Conservation (phyloP, 192 early-diverging fungal genomes). For the Entomortierella parvispora region DNA sequence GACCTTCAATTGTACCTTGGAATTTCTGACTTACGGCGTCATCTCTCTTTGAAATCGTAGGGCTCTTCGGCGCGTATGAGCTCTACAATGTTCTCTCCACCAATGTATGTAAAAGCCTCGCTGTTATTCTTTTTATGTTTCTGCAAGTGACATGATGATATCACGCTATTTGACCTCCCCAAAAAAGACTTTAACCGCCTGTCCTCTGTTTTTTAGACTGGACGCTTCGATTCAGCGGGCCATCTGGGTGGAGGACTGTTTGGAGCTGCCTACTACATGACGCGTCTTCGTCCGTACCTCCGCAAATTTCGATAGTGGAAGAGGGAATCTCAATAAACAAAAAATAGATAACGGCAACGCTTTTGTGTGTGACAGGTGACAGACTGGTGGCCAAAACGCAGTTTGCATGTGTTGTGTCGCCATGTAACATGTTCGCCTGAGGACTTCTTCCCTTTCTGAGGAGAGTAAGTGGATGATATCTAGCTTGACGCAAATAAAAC, state of each 20-base stretch:
- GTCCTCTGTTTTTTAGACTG: conserved; percentile 26
- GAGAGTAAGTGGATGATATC: too few species aligned
- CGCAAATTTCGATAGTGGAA: conserved; percentile 3
- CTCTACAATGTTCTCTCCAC: conserved; percentile 48
- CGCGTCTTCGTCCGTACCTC: conserved; percentile 43
- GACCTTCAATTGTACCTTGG: neutral
- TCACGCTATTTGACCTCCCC: too few species aligned
- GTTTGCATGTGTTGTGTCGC: too few species aligned
- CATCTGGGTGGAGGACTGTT: conserved; percentile 60
- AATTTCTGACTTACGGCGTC: neutral
- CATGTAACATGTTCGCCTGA: too few species aligned
- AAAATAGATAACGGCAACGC: too few species aligned
- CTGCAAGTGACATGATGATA: too few species aligned
- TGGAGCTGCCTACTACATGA: conserved; percentile 56
- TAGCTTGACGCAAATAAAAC: too few species aligned
- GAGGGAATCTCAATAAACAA: neutral
- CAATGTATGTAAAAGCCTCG: conserved; percentile 45
- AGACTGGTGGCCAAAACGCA: too few species aligned
- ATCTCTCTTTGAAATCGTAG: conserved; percentile 14
- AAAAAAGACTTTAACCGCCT: neutral
- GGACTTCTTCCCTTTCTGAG: too few species aligned
- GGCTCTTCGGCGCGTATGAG: conserved; percentile 62
- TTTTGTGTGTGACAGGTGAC: too few species aligned
- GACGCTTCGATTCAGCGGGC: conserved; percentile 57
- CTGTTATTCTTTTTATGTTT: too few species aligned